A percentile compares a stretch with the other conserved stretches of the same genome.
These are phyloP conservation scores for Amoebophrya sp. DNA, from an alignment of 169 alveolate genomes.

Conservation along the genomic window DNA sequence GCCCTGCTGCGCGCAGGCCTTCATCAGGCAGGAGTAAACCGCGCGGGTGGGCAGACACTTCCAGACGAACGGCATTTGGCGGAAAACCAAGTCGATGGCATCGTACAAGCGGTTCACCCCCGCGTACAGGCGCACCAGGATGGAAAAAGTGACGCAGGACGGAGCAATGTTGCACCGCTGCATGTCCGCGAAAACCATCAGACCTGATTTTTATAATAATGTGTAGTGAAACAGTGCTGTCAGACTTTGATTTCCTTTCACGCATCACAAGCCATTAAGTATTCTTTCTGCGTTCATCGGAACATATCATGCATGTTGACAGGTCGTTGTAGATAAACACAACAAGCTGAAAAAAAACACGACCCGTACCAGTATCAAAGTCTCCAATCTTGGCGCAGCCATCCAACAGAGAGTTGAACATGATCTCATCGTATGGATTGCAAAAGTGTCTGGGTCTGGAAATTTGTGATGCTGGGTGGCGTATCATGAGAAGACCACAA, in stretches of 20 bases:
- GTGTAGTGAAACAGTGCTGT: no score
- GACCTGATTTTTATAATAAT: not conserved
- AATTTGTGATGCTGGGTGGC: no score
- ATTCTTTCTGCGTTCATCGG: no score
- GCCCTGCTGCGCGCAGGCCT: conserved; percentile 21
- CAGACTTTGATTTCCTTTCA: no score
- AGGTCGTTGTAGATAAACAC: no score
- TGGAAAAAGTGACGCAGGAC: not conserved
- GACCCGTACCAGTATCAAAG: not conserved
- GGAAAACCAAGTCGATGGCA: not conserved
- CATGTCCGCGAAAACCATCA: not conserved
- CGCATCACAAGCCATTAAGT: no score
- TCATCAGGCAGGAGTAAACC: not conserved
- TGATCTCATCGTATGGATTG: no score
- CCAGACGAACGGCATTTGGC: not conserved
- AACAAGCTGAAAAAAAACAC: not conserved
- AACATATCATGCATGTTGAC: no score
- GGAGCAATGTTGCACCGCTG: conserved; percentile 19
- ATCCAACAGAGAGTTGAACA: conserved; percentile 33
- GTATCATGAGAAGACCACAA: no score
- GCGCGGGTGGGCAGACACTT: not conserved
- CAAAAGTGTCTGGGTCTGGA: no score
- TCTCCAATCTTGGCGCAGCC: conserved; percentile 33
- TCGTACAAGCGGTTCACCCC: conserved; percentile 18
- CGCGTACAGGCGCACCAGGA: not conserved